Base-by-base conservation (phyloP, 176 grass and related monocot species). In the Ananas comosus region DNA sequence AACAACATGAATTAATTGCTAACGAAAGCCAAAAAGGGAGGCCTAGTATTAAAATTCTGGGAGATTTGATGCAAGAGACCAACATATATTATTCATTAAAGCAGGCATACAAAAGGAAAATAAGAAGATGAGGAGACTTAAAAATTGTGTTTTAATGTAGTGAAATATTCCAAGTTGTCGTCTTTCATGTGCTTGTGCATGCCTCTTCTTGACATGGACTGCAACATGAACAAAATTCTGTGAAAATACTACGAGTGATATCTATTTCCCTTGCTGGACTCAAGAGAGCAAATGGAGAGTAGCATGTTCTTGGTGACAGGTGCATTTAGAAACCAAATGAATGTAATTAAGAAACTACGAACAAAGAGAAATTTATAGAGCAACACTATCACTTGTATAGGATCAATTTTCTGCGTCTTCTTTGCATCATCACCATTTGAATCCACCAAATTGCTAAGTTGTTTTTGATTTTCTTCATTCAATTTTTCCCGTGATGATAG, bases 401-500 rank as follows among this genome's bases (percentile, higher is more conserved):
- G 92, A 73, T 96, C 83, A 72, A 91, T 67, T 80, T 96, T 79
- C 72, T 81, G 73, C 51, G 57, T 71, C 51, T 85, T 77, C 71
- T 82, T 64, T 42, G 51, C 52, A 69, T 68, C 70, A 25, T 81
- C 77, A 51, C 67, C 75, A 70, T 89, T 86, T 78, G 63, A 29
- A 83, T 64, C 68, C 51, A 22, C 67, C 22, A 27, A 72, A 72
- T 79, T 66, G 27, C 54, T 72, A 70, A 12, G 12, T 64, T 16
- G 27, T 81, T 48, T 78, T 68, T 78, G 51, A 82, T 76, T 56
- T 63, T 86, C 72, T 76, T 89, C 84, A 85, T 67, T 91, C 78
- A 96, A 80, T 54, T 91, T 88, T 64, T 82, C 76, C 48, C 81
- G 83, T 12, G 81, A 88, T 33, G 67, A 89, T 18, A 96, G 68